Evolutionary conservation across 2,329 filamentous ascomycete species (phyloP).

Genomic region (Teratosphaeria zuluensis): DNA sequence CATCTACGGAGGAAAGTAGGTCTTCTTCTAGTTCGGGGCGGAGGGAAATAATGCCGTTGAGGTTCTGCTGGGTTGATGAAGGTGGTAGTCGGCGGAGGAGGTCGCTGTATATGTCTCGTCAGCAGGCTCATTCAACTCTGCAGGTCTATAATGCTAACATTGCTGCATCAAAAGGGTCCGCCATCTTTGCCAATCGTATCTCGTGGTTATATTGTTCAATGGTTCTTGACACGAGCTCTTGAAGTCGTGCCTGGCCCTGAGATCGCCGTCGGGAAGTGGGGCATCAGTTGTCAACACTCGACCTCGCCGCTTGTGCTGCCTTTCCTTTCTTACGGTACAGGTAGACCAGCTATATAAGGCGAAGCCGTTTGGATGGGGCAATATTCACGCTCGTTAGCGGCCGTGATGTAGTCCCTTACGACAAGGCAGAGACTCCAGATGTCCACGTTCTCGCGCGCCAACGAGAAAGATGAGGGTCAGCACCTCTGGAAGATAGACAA

Average conservation of each 20-base stretch:
- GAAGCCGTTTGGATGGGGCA: neutral
- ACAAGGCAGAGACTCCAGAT: neutral
- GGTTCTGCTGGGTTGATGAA: conserved; percentile 79
- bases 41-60: conserved; percentile 78
- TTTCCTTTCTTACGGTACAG: neutral
- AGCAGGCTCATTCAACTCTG: conserved; percentile 11
- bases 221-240: neutral
- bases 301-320: neutral
- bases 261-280: neutral
- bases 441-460: neutral
- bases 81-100: conserved; percentile 96
- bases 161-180: conserved; percentile 65
- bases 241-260: neutral
- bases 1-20: conserved; percentile 93
- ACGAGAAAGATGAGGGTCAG: neutral
- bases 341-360: neutral
- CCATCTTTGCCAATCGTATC: conserved; percentile 16
- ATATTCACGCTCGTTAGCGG: no score
- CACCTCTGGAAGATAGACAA: neutral
- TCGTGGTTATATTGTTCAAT: neutral
- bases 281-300: neutral
- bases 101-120: conserved; percentile 51
- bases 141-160: conserved; percentile 46
- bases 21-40: conserved; percentile 92
- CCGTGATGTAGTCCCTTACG: neutral